Evolutionary conservation across 257 asterid genomes (phyloP).

Genomic region (Fraxinus pennsylvanica): DNA sequence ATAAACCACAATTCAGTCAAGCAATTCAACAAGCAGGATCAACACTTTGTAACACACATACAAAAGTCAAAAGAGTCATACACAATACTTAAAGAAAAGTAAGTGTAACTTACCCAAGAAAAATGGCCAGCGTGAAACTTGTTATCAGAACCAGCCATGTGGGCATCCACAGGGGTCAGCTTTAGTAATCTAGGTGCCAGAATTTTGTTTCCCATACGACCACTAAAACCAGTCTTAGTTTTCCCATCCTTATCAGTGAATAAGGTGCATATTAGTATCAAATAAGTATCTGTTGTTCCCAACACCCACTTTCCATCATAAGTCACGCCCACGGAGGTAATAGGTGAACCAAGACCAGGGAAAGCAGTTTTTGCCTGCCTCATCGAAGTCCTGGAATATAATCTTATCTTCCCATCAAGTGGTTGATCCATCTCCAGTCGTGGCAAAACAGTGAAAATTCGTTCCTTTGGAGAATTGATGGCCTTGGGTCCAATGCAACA

Average conservation of each 20-base stretch:
- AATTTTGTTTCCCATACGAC: slow-evolving; percentile 89
- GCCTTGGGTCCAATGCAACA: slow-evolving; percentile 89
- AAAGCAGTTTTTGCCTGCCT: slow-evolving; percentile 96
- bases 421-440: slow-evolving; percentile 98
- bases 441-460: slow-evolving; percentile 88
- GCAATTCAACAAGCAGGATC: slow-evolving; percentile 1
- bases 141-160: slow-evolving; percentile 72
- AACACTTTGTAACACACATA: not conserved
- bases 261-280: slow-evolving; percentile 86
- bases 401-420: slow-evolving; percentile 90
- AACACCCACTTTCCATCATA: slow-evolving; percentile 97
- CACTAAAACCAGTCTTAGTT: slow-evolving; percentile 84
- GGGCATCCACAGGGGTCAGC: slow-evolving; percentile 94
- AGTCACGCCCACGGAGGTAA: slow-evolving; percentile 89
- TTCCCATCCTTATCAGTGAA: slow-evolving; percentile 89
- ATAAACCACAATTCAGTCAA: not conserved
- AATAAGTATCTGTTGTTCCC: slow-evolving; percentile 92
- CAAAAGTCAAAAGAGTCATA: not conserved
- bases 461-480: slow-evolving; percentile 96
- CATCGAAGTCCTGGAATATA: slow-evolving; percentile 92
- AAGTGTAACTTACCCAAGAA: slow-evolving; percentile 75
- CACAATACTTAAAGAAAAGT: not conserved
- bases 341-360: slow-evolving; percentile 95
- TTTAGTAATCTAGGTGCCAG: slow-evolving; percentile 93
- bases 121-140: slow-evolving; percentile 94